phyloP scores from a whole-genome alignment of 176 grass and related monocot genomes.

The Oryza australiensis region DNA sequence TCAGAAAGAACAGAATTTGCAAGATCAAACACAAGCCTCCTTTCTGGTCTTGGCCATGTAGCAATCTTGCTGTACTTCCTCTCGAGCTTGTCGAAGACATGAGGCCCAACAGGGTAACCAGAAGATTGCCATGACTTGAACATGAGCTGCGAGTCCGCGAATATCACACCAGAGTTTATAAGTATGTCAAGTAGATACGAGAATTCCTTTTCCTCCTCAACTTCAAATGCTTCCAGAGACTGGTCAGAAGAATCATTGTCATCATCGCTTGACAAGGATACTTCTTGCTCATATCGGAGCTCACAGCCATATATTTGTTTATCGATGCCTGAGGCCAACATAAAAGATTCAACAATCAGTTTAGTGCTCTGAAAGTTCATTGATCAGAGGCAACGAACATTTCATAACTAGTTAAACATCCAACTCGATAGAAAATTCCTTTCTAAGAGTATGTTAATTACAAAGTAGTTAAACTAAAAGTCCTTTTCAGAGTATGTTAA shows the following conservation, averaged over 20 bases:
- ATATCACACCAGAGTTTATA: constrained; percentile 52
- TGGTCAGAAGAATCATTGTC: constrained; percentile 36
- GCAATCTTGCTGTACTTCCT: constrained; percentile 55
- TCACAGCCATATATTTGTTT: constrained; percentile 7
- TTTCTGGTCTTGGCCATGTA: constrained; percentile 58
- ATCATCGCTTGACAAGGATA: constrained; percentile 40
- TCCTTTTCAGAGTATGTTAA: too few species aligned
- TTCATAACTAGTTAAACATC: background rate
- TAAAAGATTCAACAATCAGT: background rate
- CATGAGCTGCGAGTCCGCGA: constrained; percentile 42
- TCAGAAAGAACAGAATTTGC: constrained; percentile 60
- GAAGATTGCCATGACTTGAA: constrained; percentile 51
- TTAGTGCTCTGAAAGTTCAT: background rate
- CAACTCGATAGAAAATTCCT: background rate
- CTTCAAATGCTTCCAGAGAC: constrained; percentile 51
- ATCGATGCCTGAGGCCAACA: constrained; percentile 24
- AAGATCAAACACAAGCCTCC: constrained; percentile 64
- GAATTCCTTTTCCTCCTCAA: constrained; percentile 69
- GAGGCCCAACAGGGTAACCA: constrained; percentile 40
- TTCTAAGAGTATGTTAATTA: too few species aligned
- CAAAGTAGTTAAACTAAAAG: background rate
- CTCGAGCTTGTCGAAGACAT: constrained; percentile 65
- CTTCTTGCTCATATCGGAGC: constrained; percentile 35
- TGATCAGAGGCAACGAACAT: background rate
- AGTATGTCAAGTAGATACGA: constrained; percentile 75